Evolutionary conservation across 2,329 filamentous ascomycete species (phyloP).

Genomic region (Akanthomyces uredinophilus): DNA sequence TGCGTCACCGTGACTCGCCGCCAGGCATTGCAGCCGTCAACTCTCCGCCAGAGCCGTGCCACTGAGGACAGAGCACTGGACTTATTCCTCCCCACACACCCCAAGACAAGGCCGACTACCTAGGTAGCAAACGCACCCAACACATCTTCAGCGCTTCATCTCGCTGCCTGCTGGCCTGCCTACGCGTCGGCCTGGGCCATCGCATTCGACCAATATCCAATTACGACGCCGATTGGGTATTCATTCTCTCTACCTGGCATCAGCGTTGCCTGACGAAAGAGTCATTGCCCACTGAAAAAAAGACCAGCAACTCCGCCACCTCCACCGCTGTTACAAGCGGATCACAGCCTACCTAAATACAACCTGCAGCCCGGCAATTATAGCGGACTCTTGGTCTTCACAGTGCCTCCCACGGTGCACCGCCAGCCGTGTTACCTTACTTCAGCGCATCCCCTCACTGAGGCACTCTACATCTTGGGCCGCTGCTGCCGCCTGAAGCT

Average conservation of each 20-base stretch:
- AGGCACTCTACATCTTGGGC: neutral
- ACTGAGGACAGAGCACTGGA: neutral
- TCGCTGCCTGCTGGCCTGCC: neutral
- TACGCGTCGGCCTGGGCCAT: neutral
- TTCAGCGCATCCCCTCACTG: neutral
- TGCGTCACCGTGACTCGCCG: neutral
- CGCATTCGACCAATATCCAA: neutral
- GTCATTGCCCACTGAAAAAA: neutral
- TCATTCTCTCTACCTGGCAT: neutral
- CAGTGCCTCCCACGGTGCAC: conserved; percentile 3
- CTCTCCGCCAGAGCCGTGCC: neutral
- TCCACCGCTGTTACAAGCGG: neutral
- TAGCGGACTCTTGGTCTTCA: neutral
- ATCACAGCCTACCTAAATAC: neutral
- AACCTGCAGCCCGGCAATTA: neutral
- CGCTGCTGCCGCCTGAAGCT: neutral
- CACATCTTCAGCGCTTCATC: neutral
- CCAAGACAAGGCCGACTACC: neutral
- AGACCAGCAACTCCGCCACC: neutral
- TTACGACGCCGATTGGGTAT: neutral
- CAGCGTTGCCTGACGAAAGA: neutral
- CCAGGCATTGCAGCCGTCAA: neutral
- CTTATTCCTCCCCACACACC: neutral
- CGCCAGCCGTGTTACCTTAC: neutral
- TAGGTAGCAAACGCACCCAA: neutral